Percentiles rank a stretch among this genome's conserved stretches.
Conservation (phyloP, 768 basidiomycete species). For the Boletellus emodensis region DNA sequence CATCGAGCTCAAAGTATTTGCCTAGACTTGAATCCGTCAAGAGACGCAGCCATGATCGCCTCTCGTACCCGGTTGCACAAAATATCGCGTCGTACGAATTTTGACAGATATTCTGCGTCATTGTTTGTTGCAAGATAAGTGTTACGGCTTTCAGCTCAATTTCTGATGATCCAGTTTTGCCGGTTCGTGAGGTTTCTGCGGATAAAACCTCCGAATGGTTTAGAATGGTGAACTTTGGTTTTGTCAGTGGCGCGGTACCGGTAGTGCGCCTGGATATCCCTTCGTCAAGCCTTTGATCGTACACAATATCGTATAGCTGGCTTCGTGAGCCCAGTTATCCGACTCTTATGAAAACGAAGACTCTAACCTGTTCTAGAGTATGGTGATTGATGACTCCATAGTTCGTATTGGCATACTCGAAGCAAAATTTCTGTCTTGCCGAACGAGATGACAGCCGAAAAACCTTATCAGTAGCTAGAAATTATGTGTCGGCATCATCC, state of each 20-base stretch:
- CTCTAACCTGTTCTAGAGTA: slow-evolving; percentile 6
- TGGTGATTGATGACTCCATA: too few relatives aligned
- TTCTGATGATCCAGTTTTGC: not conserved
- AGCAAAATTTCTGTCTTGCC: slow-evolving; percentile 33
- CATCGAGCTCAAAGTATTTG: slow-evolving; percentile 34
- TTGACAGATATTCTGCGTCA: slow-evolving; percentile 31
- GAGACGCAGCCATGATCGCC: slow-evolving; percentile 43
- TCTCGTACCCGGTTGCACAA: slow-evolving; percentile 53
- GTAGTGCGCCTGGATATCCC: slow-evolving; percentile 36
- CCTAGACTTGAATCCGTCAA: slow-evolving; percentile 39
- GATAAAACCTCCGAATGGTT: slow-evolving; percentile 37
- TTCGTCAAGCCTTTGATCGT: slow-evolving; percentile 46
- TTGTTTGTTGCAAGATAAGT: slow-evolving; percentile 34
- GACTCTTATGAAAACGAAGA: not conserved
- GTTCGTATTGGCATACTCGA: slow-evolving; percentile 33
- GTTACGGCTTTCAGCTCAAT: slow-evolving; percentile 10
- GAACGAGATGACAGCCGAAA: slow-evolving; percentile 37
- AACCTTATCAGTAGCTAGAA: slow-evolving; percentile 39
- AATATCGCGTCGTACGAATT: slow-evolving; percentile 44
- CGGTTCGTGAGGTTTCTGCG: slow-evolving; percentile 12
- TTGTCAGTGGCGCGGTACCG: slow-evolving; percentile 4
- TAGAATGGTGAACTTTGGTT: slow-evolving; percentile 35
- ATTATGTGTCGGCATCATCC: not conserved
- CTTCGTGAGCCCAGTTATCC: not conserved
- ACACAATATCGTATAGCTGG: slow-evolving; percentile 48